Percentiles rank a stretch among this genome's conserved stretches.
Evolutionary conservation across 2,329 filamentous ascomycete genomes (phyloP).

Genomic region (Botrytis cinerea): DNA sequence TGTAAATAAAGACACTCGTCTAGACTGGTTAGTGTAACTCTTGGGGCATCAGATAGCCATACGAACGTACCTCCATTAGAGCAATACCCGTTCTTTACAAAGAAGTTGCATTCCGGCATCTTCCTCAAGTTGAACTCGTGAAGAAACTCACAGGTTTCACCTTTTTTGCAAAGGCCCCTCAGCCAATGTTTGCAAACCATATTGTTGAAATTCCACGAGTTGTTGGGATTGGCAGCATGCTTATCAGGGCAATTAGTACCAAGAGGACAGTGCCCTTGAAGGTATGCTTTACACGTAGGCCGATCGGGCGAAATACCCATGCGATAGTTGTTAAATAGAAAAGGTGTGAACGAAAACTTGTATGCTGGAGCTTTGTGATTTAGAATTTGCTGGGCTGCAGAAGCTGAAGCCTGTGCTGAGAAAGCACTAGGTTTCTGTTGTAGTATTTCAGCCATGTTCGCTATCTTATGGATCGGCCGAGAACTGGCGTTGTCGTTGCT

Average conservation of each 20-base stretch:
- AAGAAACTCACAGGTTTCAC: conserved; percentile 92
- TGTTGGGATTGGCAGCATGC: conserved; percentile 53
- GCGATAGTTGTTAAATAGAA: conserved; percentile 79
- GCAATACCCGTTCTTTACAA: conserved; percentile 89
- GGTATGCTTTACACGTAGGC: conserved; percentile 82
- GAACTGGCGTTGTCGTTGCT: neutral
- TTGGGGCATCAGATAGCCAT: neutral
- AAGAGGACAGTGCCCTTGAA: conserved; percentile 82
- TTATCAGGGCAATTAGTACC: conserved; percentile 84
- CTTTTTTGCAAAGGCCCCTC: conserved; percentile 95
- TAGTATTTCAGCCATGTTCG: conserved; percentile 22
- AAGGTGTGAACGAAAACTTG: conserved; percentile 82
- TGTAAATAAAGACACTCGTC: conserved; percentile 95
- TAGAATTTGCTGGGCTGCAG: conserved; percentile 50
- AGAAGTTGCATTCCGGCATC: conserved; percentile 99
- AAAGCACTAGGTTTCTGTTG: conserved; percentile 21
- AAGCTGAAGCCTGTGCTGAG: conserved; percentile 25
- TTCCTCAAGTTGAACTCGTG: conserved; percentile 98
- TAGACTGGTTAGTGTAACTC: conserved; percentile 27
- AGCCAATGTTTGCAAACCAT: conserved; percentile 99
- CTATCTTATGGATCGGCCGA: neutral
- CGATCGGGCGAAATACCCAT: conserved; percentile 79
- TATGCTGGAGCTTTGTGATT: conserved; percentile 58
- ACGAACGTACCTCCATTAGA: conserved; percentile 66
- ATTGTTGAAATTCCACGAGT: conserved; percentile 63